Evolutionary conservation across 768 basidiomycete species (phyloP).

Genomic region (Baorangia bicolor): DNA sequence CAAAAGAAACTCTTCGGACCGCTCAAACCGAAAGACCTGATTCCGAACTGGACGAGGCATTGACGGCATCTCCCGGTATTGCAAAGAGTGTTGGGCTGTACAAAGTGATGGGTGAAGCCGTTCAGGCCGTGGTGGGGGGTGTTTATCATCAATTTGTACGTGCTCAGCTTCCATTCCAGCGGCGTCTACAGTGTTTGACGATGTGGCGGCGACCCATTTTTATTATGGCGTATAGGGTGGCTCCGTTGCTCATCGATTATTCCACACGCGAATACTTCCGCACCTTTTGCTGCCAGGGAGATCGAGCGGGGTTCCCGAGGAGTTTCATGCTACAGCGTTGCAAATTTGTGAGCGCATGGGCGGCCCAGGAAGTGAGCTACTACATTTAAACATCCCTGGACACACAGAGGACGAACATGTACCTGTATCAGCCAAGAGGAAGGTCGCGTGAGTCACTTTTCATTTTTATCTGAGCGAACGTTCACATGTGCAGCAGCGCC

Average conservation of each 20-base stretch:
- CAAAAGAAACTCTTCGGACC: conserved; percentile 34
- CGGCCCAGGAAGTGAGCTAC: conserved; percentile 26
- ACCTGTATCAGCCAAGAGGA: conserved; percentile 15
- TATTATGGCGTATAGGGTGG: conserved; percentile 25
- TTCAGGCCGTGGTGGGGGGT: conserved; percentile 74
- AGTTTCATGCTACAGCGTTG: conserved; percentile 28
- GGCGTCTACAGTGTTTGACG: conserved; percentile 4
- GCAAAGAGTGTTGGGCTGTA: conserved; percentile 62
- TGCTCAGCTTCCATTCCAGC: conserved; percentile 26
- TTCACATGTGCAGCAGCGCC: conserved; percentile 14
- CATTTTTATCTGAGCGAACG: not conserved
- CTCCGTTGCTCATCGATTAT: conserved; percentile 32
- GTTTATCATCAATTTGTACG: conserved; percentile 80
- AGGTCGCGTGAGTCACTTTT: conserved; percentile 21
- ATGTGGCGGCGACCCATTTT: conserved; percentile 5
- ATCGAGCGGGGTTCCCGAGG: conserved; percentile 30
- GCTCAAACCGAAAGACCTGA: conserved; percentile 17
- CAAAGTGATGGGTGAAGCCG: conserved; percentile 75
- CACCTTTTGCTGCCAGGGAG: conserved; percentile 29
- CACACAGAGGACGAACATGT: conserved; percentile 5
- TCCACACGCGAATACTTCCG: conserved; percentile 37
- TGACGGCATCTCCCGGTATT: conserved; percentile 35
- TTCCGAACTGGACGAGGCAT: conserved; percentile 27
- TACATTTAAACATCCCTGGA: not conserved
- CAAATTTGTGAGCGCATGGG: conserved; percentile 33